Evolutionary conservation across 306 rosid genomes (phyloP), one percentile per base, ranked within the genome.

Genomic region (Ormosia semicastrata): DNA sequence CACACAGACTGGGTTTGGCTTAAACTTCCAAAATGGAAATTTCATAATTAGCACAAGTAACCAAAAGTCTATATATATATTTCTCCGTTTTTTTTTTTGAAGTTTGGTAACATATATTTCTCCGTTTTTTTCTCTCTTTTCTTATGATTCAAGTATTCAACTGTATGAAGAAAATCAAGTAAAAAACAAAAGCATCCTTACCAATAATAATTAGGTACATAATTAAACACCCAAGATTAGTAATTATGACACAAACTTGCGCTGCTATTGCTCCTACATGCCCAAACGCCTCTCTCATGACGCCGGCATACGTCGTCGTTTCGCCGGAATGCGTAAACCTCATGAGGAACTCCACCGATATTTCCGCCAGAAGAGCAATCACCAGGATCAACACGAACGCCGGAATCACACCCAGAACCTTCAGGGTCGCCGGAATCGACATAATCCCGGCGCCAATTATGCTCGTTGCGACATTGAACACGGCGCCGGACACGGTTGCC

Each of bases 401-500:
- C 24, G 99, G 98, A 59, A 95, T 66, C 30, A 95, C 90, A 0
- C 99, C 99, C 0, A 95, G 84, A 50, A 95, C 96, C 83, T 93
- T 93, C 17, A 95, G 24, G 3, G 99, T 92, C 15, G 92, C 94
- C 70, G 99, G 99, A 10, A 95, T 89, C 29, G 99, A 93, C 98
- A 93, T 95, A 1, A 95, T 95, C n/a, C 99, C 98, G 7, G 97
- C 99, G 2, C 99, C 99, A 9, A 95, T 95, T 17, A 92, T 84
- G 86, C 89, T 93, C 10, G 96, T 95, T 0, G 99, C 88, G 2
- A 95, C 90, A 53, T 95, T 95, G 85, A 93, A 92, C 79, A 95
- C 96, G 0, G 99, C 98, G 4, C 98, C 96, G 0, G 88, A 65
- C 0, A 93, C 80, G 0, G 99, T 81, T 1, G 92, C 94, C 17